A percentile compares a stretch with the other conserved stretches of the same genome.
Conservation (phyloP, 1,139 yeast species). For the Pichia sp. region DNA sequence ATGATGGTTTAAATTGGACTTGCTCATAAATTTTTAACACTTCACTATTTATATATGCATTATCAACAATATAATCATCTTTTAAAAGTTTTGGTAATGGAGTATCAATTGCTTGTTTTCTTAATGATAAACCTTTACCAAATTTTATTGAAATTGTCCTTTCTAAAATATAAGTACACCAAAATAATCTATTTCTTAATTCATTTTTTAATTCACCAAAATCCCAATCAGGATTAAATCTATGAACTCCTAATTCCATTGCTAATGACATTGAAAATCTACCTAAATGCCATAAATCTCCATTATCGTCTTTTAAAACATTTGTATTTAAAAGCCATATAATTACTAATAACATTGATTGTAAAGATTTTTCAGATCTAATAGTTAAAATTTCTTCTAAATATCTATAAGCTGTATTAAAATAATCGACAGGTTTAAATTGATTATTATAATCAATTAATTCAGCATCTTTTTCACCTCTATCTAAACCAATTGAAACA, state of each 20-base stretch:
- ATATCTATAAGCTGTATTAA: conserved; percentile 20
- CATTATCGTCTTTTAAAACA: conserved; percentile 21
- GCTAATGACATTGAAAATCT: conserved; percentile 23
- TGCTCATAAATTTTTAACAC: conserved; percentile 11
- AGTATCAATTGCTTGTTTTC: conserved; percentile 24
- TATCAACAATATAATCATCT: conserved; percentile 17
- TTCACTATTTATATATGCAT: conserved; percentile 5
- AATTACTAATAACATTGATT: conserved; percentile 18
- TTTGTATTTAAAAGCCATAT: conserved; percentile 20
- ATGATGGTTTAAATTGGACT: conserved; percentile 19
- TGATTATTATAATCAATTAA: conserved; percentile 12
- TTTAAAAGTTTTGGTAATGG: conserved; percentile 19
- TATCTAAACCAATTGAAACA: conserved; percentile 18
- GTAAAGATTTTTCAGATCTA: conserved; percentile 20
- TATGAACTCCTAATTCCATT: conserved; percentile 24
- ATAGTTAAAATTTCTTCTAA: conserved; percentile 18
- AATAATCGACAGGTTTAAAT: conserved; percentile 20
- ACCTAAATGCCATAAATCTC: conserved; percentile 23
- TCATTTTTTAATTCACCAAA: conserved; percentile 20
- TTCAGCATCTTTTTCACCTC: conserved; percentile 8
- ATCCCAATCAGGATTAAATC: conserved; percentile 23
- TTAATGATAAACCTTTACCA: conserved; percentile 20
- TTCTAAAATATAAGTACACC: conserved; percentile 22
- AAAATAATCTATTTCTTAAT: conserved; percentile 22
- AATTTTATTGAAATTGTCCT: conserved; percentile 22